A percentile compares a stretch with the other conserved stretches of the same genome.
These are phyloP conservation scores for Candida gorgasii DNA, from an alignment of 805 yeast species.

Conservation along the genomic window DNA sequence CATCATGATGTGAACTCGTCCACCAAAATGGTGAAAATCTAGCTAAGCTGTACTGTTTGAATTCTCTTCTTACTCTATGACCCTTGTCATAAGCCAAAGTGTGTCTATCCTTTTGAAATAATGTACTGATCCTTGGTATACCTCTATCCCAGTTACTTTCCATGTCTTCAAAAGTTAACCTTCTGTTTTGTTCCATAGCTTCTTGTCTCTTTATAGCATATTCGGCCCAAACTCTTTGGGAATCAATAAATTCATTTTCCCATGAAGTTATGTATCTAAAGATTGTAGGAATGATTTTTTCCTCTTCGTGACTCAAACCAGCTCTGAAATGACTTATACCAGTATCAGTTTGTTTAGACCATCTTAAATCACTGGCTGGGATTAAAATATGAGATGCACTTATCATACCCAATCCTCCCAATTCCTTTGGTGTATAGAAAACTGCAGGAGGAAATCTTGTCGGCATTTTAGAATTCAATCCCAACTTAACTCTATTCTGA, in stretches of 20 bases:
- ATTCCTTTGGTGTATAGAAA: constrained; percentile 93
- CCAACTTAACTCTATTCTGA: constrained; percentile 92
- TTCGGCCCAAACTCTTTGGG: constrained; percentile 97
- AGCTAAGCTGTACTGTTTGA: constrained; percentile 68
- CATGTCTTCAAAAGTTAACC: constrained; percentile 88
- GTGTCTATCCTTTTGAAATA: constrained; percentile 93
- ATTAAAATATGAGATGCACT: constrained; percentile 95
- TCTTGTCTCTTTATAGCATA: constrained; percentile 87
- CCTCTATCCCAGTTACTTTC: constrained; percentile 98
- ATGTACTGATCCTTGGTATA: constrained; percentile 90
- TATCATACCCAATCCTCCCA: constrained; percentile 97
- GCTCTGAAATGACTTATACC: constrained; percentile 93
- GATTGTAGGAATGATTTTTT: constrained; percentile 84
- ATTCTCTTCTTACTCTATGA: constrained; percentile 78
- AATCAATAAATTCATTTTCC: constrained; percentile 94
- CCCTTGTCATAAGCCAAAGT: constrained; percentile 95
- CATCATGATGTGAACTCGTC: constrained; percentile 92
- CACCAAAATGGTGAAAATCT: constrained; percentile 94
- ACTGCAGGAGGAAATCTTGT: constrained; percentile 98
- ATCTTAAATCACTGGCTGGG: constrained; percentile 87
- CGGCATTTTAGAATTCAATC: constrained; percentile 97
- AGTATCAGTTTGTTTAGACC: constrained; percentile 92
- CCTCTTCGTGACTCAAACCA: constrained; percentile 85
- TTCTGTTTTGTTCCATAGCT: constrained; percentile 80
- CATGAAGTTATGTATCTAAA: constrained; percentile 92